Evolutionary conservation across 1,284 basidiomycete genomes (phyloP), one percentile per base, ranked within the genome.

Genomic region (Leccinum discolor): DNA sequence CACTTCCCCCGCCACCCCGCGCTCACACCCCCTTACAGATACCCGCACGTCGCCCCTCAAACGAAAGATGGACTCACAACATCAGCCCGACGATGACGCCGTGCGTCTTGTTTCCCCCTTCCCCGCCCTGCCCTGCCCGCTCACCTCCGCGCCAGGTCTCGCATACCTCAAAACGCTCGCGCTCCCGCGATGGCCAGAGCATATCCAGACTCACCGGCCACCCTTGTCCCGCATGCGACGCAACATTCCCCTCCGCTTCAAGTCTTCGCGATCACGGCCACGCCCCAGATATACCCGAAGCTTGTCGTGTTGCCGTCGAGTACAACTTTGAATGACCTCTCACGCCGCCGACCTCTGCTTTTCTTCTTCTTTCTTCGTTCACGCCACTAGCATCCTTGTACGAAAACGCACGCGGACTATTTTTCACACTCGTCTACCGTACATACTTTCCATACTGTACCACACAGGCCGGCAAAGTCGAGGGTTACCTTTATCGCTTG

Each of bases 141-240:
- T 70, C 58, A 67, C 32, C 47, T 18, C 56, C 8, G 5, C 56
- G 18, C 5, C 68, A 86, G 86, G 73, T 79, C 63, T 85, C 85
- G 18, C 85, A 83, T 65, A 77, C 81, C 10, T 85, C 85, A 56
- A 88, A 87, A 77, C 81, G 84, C 65, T 84, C 85, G 23, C 82
- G 84, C 44, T 82, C 81, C 8, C 80, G 77, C 66, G 71, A 74
- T n/a, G 79, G 78, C n/a, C 70, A 67, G 54, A 63, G 72, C 60
- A 68, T 71, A 67, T 71, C 76, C 65, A 65, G 71, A 67, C 68
- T 76, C 70, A 65, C 69, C 10, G 78, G 80, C 40, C 80, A 82
- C 67, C 78, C 84, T 4, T 92, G 90, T 80, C 84, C 90, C 23
- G 90, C 90, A 5, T 92, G 90, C 74, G 90, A 92, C 73, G 80